Evolutionary conservation across 164 flowering plant genomes (phyloP), one percentile per base, ranked within the genome.

Genomic region (Warburgia ugandensis): DNA sequence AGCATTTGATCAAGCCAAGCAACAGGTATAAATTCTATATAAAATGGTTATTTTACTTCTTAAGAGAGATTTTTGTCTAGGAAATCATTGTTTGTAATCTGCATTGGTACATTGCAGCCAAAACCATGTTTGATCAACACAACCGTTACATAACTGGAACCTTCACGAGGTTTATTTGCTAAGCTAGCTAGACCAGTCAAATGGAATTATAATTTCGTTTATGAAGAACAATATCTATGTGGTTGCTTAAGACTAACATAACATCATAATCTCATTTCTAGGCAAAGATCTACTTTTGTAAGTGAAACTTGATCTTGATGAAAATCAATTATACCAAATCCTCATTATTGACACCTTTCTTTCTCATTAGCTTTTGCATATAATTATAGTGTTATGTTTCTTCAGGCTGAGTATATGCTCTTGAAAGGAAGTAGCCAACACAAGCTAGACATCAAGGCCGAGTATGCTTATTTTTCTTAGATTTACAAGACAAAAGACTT

Each of bases 1-100:
- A 56, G 98, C 98, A 64, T 92, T 92, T 77, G 91, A 88, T 59
- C 85, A 82, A 1, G 98, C 91, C 45, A 88, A 88, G 71, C 86
- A 88, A 50, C 95, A 80, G 86, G 95, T 84, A 70, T 16, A n/a
- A n/a, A n/a, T n/a, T n/a, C n/a, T n/a, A n/a, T n/a, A n/a, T n/a
- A n/a, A n/a, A n/a, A n/a, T n/a, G n/a, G n/a, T n/a, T n/a, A n/a
- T n/a, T n/a, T n/a, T n/a, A n/a, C n/a, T n/a, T n/a, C n/a, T n/a
- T n/a, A n/a, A n/a, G n/a, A n/a, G n/a, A n/a, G n/a, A n/a, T n/a
- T n/a, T n/a, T n/a, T n/a, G n/a, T n/a, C n/a, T n/a, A n/a, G n/a
- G n/a, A n/a, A n/a, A n/a, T n/a, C n/a, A n/a, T n/a, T n/a, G n/a
- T n/a, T n/a, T n/a, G n/a, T n/a, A n/a, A n/a, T n/a, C n/a, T n/a